Conservation (phyloP, 768 basidiomycete genomes). For the Clathrus columnatus region DNA sequence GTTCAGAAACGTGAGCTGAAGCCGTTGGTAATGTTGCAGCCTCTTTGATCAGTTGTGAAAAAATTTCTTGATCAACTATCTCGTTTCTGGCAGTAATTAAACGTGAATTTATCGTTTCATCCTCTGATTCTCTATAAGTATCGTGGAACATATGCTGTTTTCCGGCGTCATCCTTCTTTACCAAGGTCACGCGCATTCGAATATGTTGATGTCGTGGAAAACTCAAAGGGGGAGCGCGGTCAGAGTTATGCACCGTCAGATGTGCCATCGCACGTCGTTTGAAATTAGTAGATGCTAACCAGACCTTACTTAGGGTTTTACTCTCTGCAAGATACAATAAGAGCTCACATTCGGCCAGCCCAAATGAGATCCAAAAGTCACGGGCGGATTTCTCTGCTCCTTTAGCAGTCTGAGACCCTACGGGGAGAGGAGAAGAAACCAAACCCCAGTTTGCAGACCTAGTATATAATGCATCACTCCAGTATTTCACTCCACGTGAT, state of each 20-base stretch:
- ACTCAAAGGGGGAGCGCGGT: conserved; percentile 36
- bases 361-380: conserved; percentile 74
- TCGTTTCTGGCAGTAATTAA: conserved; percentile 59
- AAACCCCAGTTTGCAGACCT: conserved; percentile 73
- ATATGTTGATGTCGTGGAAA: conserved; percentile 60
- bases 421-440: conserved; percentile 68
- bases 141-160: conserved; percentile 29
- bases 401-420: conserved; percentile 61
- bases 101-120: conserved; percentile 35
- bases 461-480: conserved; percentile 74
- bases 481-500: conserved; percentile 60
- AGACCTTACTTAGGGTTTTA: neutral
- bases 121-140: conserved; percentile 22
- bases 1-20: conserved; percentile 70
- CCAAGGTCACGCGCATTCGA: conserved; percentile 54
- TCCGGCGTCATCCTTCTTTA: conserved; percentile 27
- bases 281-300: conserved; percentile 51
- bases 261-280: conserved; percentile 64
- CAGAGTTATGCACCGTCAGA: conserved; percentile 42
- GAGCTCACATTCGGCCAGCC: conserved; percentile 73
- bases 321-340: neutral
- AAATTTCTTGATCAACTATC: conserved; percentile 74
- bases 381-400: conserved; percentile 73
- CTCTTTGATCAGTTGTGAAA: conserved; percentile 62
- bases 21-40: conserved; percentile 70